Evolutionary conservation across 352 stramenopile genomes (phyloP), one percentile per base, ranked within the genome.

Genomic region (Pythium inflatum): DNA sequence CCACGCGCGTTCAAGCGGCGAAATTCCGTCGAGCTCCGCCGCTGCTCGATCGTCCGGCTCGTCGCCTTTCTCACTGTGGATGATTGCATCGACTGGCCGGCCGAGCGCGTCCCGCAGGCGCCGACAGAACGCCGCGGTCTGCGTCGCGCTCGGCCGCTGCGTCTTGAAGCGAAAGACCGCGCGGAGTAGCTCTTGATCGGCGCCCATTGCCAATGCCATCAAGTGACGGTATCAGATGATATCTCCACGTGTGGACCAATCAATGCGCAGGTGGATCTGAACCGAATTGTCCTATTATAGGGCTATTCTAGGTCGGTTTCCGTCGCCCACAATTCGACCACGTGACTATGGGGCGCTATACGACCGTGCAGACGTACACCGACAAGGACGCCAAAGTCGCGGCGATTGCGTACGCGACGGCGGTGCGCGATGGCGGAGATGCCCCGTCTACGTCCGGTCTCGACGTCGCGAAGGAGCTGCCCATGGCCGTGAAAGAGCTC

Each of bases 281-380:
- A n/a, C n/a, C n/a, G n/a, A n/a, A n/a, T 33, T 56, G n/a, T n/a
- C 9, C 20, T 56, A 56, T 30, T 38, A 22, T 2, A 36, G 20
- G 8, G 30, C 11, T 31, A 55, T 36, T 22, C 49, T 12, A 56
- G 27, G 11, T 4, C 0, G 18, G 49, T 33, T 5, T 27, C 31
- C 12, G 28, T 28, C 14, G 27, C 3, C 16, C 1, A 45, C 16
- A 48, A 9, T 9, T 1, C 12, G 36, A 46, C 12, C 16, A 46
- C 1, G 18, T 12, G 11, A 74, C 3, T 13, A 87, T 95, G 85
- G 87, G 84, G 18, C 74, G 85, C 62, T 95, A 92, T 68, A 95
- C 87, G 78, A 88, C 81, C 3, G 80, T 90, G 71, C 87, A 94
- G 71, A 94, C 85, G n/a, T 93, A 90, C 74, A 91, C 82, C 58